Percentiles rank a stretch among this genome's conserved stretches.
phyloP scores from a whole-genome alignment of 805 yeast genomes.

The Metschnikowia kunwiensis region DNA sequence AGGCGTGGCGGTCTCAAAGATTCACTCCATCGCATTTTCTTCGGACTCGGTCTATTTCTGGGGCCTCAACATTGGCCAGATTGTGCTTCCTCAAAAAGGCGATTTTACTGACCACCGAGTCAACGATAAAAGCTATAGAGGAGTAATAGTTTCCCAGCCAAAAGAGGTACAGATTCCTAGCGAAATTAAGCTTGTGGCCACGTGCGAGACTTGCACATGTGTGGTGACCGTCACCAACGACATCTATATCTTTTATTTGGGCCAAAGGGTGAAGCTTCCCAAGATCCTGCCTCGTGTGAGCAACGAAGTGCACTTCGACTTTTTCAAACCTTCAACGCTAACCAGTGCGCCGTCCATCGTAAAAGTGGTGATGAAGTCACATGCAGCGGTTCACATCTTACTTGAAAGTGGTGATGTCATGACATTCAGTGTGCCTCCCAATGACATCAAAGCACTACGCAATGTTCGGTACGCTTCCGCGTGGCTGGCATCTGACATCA shows the following conservation, averaged over 20 bases:
- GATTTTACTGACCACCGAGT: constrained; percentile 23
- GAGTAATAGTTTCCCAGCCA: constrained; percentile 39
- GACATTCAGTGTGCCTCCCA: constrained; percentile 28
- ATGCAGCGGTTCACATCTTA: constrained; percentile 45
- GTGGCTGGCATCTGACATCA: constrained; percentile 64
- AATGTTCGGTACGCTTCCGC: constrained; percentile 44
- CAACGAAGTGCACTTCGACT: constrained; percentile 46
- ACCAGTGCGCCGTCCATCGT: constrained; percentile 39
- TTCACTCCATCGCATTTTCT: constrained; percentile 64
- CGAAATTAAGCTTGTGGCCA: constrained; percentile 54
- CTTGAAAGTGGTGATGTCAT: constrained; percentile 61
- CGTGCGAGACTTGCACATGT: constrained; percentile 69
- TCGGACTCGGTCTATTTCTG: constrained; percentile 53
- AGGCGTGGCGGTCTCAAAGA: constrained; percentile 60
- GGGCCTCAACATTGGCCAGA: constrained; percentile 83
- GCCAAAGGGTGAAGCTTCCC: constrained; percentile 51
- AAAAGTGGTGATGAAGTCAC: constrained; percentile 36
- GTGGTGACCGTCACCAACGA: constrained; percentile 57
- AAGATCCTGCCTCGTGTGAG: constrained; percentile 35
- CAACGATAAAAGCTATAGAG: constrained; percentile 31
- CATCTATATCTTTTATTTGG: constrained; percentile 58
- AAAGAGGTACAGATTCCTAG: constrained; percentile 42
- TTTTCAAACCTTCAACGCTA: constrained; percentile 51
- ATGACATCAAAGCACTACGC: constrained; percentile 30
- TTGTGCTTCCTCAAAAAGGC: constrained; percentile 29